Evolutionary conservation across 176 grass and related monocot species (phyloP).

Genomic region (Aegilops speltoides): DNA sequence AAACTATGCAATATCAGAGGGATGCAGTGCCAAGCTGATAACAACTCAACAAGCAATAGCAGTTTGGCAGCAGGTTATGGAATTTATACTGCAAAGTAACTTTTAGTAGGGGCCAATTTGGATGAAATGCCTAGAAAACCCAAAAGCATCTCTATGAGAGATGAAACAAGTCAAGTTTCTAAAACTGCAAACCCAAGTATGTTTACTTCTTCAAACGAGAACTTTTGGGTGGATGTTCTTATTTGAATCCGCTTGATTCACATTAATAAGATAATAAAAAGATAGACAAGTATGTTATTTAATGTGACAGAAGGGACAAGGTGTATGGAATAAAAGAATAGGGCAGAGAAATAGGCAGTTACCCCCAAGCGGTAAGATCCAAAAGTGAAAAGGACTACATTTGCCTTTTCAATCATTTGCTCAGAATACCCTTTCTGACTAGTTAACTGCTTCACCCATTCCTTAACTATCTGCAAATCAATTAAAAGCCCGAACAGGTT

Average conservation of each 20-base stretch:
- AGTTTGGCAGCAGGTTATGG: neutral
- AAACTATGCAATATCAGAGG: neutral
- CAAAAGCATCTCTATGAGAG: neutral
- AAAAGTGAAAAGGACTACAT: constrained; percentile 92
- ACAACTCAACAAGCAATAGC: neutral
- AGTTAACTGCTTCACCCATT: constrained; percentile 84
- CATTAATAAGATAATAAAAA: neutral
- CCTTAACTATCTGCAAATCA: constrained; percentile 69
- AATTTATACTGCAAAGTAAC: neutral
- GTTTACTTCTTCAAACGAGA: constrained; percentile 2
- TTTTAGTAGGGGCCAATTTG: neutral
- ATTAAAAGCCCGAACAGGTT: neutral
- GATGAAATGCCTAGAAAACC: neutral
- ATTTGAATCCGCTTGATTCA: neutral
- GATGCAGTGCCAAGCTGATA: neutral
- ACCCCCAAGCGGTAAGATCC: constrained; percentile 95
- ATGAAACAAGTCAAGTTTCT: constrained; percentile 1
- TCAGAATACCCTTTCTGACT: constrained; percentile 70
- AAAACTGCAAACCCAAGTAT: neutral
- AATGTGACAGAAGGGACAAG: constrained; percentile 11
- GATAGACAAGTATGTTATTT: neutral
- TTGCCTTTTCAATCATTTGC: constrained; percentile 83
- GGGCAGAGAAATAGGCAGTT: constrained; percentile 9
- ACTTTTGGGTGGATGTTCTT: neutral
- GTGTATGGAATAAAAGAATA: constrained; percentile 18